Percentiles rank a stretch among this genome's conserved stretches.
Evolutionary conservation across 176 grass and related monocot genomes (phyloP).

Genomic region (Oryza longistaminata): DNA sequence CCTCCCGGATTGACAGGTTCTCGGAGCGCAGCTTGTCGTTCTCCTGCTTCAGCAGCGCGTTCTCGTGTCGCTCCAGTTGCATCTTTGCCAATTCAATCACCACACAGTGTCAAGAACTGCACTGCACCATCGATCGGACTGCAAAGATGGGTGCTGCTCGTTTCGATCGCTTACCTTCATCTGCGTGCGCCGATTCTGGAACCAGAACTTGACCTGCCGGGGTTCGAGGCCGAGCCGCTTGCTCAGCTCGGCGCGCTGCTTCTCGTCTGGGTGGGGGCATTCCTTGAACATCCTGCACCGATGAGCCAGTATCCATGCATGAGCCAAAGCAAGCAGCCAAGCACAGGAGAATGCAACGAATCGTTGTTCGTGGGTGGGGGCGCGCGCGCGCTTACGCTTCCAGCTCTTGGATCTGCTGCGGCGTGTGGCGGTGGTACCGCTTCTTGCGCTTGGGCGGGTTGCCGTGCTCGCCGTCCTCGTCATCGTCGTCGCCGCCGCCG

Average conservation of each 20-base stretch:
- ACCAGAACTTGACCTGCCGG: constrained; percentile 98
- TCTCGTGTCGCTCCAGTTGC: constrained; percentile 66
- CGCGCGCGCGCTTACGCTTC: constrained; percentile 71
- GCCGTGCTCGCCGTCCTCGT: constrained; percentile 13
- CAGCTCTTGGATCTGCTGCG: constrained; percentile 80
- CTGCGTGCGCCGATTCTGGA: constrained; percentile 86
- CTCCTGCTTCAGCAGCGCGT: constrained; percentile 65
- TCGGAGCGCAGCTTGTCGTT: constrained; percentile 83
- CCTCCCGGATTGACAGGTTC: constrained; percentile 67
- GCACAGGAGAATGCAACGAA: background rate
- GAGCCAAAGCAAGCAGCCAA: background rate
- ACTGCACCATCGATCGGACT: background rate
- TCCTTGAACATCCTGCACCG: constrained; percentile 69
- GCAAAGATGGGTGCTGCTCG: background rate
- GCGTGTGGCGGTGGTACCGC: constrained; percentile 76
- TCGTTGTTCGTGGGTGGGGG: background rate
- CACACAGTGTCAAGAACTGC: constrained; percentile 7
- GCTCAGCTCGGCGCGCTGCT: constrained; percentile 62
- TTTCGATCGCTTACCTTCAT: constrained; percentile 57
- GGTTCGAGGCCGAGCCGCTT: constrained; percentile 56
- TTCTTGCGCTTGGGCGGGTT: constrained; percentile 67
- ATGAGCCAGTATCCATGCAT: background rate
- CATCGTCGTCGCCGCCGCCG: background rate
- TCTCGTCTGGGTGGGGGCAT: constrained; percentile 77
- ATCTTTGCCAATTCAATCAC: constrained; percentile 47